Conservation (phyloP, 164 flowering plant genomes). For the Stephania japonica region DNA sequence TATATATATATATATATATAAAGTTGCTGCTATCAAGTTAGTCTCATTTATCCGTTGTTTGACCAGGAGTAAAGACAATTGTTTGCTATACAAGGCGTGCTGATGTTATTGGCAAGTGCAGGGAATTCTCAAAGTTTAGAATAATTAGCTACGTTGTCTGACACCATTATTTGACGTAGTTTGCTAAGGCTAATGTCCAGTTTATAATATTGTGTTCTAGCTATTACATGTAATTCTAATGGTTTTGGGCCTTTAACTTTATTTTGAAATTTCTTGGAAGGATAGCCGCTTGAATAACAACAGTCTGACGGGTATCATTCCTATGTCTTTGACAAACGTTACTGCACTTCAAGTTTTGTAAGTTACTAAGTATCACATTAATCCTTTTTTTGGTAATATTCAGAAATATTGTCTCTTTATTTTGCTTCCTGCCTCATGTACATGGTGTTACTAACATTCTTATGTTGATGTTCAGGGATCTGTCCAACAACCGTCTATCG, state of each 20-base stretch:
- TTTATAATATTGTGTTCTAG: not conserved
- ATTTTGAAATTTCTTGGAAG: constrained; percentile 28
- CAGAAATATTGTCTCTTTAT: not conserved
- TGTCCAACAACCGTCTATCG: constrained; percentile 48
- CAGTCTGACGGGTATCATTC: constrained; percentile 47
- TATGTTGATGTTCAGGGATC: constrained; percentile 40
- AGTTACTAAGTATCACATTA: constrained; percentile 21
- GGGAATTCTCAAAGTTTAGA: not conserved
- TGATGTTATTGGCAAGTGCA: not conserved
- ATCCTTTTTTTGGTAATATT: not conserved
- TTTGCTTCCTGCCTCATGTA: constrained; percentile 5
- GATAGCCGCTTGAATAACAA: constrained; percentile 74
- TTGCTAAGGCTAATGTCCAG: not conserved
- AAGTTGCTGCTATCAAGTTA: not conserved
- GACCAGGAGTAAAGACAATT: too few relatives aligned
- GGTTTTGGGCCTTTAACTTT: constrained; percentile 14
- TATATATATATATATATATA: too few relatives aligned
- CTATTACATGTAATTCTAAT: not conserved
- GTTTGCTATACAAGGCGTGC: not conserved
- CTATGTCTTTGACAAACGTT: constrained; percentile 45
- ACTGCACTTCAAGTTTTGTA: constrained; percentile 55
- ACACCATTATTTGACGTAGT: too few relatives aligned
- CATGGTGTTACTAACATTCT: not conserved
- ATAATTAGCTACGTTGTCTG: too few relatives aligned
- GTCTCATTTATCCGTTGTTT: not conserved